A percentile compares a stretch with the other conserved stretches of the same genome.
phyloP scores from a whole-genome alignment of 2,329 filamentous ascomycete species.

The Drechslerella dactyloides region DNA sequence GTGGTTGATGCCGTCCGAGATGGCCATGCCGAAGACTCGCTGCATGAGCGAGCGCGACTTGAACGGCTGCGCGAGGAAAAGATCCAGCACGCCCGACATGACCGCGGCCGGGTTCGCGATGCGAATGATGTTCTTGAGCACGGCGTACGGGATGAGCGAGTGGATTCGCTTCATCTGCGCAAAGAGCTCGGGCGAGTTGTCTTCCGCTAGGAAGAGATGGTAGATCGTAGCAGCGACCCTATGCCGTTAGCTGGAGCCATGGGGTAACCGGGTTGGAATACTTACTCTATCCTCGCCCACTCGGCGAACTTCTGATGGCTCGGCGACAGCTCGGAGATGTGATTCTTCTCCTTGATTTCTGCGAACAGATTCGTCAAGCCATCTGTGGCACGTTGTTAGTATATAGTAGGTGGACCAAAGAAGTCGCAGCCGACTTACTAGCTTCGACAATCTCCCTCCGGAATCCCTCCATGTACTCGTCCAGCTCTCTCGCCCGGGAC shows the following conservation, averaged over 20 bases:
- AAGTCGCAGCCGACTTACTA: constrained; percentile 64
- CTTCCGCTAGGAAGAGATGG: constrained; percentile 94
- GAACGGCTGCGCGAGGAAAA: constrained; percentile 95
- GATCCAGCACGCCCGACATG: constrained; percentile 92
- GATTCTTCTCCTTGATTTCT: constrained; percentile 89
- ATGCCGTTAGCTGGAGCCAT: constrained; percentile 5
- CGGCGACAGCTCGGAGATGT: constrained; percentile 83
- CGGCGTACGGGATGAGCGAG: constrained; percentile 87
- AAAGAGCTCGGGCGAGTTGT: constrained; percentile 96
- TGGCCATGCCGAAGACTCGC: constrained; percentile 87
- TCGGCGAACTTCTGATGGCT: constrained; percentile 99
- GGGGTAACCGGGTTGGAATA: neutral
- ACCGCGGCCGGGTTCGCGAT: constrained; percentile 95
- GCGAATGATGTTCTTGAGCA: constrained; percentile 95
- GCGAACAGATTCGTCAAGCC: constrained; percentile 90
- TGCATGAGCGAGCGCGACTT: constrained; percentile 88
- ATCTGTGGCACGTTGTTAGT: constrained; percentile 61
- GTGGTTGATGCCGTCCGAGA: constrained; percentile 85
- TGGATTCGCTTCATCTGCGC: constrained; percentile 93
- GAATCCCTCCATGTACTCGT: constrained; percentile 94
- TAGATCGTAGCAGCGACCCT: constrained; percentile 91
- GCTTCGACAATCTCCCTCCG: constrained; percentile 71
- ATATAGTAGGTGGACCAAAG: neutral
- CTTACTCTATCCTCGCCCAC: constrained; percentile 87
- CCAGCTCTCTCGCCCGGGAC: constrained; percentile 85